These are phyloP conservation scores for Gaultheria prostrata DNA, from an alignment of 148 eudicot genomes.

Conservation along the genomic window DNA sequence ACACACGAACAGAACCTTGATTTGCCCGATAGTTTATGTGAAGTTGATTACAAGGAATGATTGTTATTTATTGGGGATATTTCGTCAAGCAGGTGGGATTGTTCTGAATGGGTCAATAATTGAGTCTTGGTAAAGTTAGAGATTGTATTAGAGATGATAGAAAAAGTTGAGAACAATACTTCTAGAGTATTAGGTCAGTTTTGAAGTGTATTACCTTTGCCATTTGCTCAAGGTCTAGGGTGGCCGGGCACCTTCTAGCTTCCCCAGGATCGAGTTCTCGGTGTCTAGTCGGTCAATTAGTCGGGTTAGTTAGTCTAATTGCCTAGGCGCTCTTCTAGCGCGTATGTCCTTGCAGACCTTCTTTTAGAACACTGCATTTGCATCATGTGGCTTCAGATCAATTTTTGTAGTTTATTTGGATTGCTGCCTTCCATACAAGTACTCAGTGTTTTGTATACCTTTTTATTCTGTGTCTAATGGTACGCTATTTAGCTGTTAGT, in stretches of 20 bases:
- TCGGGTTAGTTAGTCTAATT: too few species aligned
- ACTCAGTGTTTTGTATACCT: not conserved
- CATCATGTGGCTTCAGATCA: not conserved
- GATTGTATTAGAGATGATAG: not conserved
- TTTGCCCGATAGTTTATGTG: not conserved
- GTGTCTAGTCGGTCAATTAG: too few species aligned
- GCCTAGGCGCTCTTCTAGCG: too few species aligned
- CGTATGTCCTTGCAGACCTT: too few species aligned
- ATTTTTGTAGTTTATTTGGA: not conserved
- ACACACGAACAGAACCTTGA: too few species aligned
- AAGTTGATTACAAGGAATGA: not conserved
- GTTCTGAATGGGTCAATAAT: not conserved
- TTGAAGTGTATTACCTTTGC: not conserved
- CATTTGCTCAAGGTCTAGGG: too few species aligned
- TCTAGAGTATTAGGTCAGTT: not conserved
- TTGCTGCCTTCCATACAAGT: not conserved
- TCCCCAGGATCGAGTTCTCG: too few species aligned
- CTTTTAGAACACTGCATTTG: too few species aligned
- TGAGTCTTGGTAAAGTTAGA: not conserved
- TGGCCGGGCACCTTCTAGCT: too few species aligned
- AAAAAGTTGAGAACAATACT: not conserved
- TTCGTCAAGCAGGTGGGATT: not conserved
- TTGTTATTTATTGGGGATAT: not conserved
- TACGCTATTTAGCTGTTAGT: not conserved
- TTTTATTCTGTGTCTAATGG: not conserved